A percentile compares a stretch with the other conserved stretches of the same genome.
phyloP scores from a whole-genome alignment of 371 early-diverging fungal species.

The Rhizopus stolonifer region DNA sequence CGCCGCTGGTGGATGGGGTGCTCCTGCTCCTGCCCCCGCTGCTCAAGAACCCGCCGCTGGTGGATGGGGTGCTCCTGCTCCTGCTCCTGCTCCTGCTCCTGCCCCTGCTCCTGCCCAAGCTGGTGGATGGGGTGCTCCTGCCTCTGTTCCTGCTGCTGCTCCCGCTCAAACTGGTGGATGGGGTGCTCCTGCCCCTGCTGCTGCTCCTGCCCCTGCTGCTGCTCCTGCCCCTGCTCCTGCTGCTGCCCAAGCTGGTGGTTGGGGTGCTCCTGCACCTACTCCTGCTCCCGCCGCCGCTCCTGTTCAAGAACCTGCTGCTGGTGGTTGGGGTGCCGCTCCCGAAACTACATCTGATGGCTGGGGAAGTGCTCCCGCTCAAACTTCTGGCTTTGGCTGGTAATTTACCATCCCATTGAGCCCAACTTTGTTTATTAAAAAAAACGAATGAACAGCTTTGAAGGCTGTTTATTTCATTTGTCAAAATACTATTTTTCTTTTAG shows the following conservation, averaged over 20 bases:
- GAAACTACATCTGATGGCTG: constrained; percentile 9
- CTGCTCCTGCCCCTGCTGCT: constrained; percentile 14
- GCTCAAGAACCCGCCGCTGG: too few species aligned
- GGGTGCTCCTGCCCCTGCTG: too few species aligned
- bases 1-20: too few species aligned
- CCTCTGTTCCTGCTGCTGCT: too few species aligned
- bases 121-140: constrained; percentile 6
- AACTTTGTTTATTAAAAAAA: too few species aligned
- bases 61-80: too few species aligned
- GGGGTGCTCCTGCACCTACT: neutral
- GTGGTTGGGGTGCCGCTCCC: neutral
- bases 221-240: neutral
- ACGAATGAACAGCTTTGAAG: too few species aligned
- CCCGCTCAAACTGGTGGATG: too few species aligned
- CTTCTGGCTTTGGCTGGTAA: neutral
- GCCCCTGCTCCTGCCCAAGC: too few species aligned
- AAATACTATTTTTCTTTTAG: neutral
- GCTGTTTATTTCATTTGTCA: neutral
- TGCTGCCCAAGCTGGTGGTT: constrained; percentile 21
- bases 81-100: too few species aligned
- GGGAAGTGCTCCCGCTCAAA: constrained; percentile 16
- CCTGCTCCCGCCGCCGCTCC: constrained; percentile 10
- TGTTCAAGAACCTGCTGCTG: neutral
- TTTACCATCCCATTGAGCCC: neutral
- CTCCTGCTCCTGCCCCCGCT: too few species aligned